Base-by-base conservation (phyloP, 1,139 yeast species). In the Nakaseomyces delphensis region DNA sequence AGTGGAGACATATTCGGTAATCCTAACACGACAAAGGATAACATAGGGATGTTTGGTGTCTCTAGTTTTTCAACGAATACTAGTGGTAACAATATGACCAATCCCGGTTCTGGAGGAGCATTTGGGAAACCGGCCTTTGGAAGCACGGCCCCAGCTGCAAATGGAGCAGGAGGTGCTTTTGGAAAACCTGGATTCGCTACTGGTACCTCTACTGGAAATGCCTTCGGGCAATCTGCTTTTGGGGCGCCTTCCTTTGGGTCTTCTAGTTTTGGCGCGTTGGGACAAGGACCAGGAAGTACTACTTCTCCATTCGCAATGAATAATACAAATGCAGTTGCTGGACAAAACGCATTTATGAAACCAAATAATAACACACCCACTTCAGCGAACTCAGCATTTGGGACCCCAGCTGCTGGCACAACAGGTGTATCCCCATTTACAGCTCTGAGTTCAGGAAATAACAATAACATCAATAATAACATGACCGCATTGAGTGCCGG, bases 121-220 rank as follows among this genome's bases (percentile, higher is more conserved):
- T 58, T 56, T 47, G 59, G 62, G 20, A 30, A 51, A 16, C 44
- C 54, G 16, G 24, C 28, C 11, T 40, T 40, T 27, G 42, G 35
- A 9, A 7, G 19, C 5, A 19, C 19, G 5, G 32, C 32, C 15
- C 5, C 19, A 1, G 3, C 19, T 13, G 20, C 36, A 4, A 19
- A 23, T 11, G 21, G 21, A 20, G 25, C 32, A n/a, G 28, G 56
- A n/a, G 48, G 62, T 10, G 46, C 55, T 7, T 57, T 55, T 51
- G 57, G 63, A 9, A 36, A 44, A 7, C 42, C 51, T 21, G 48
- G 48, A 13, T 53, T 52, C 37, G 51, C 48, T 1, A 11, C 28
- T 4, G 28, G 28, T 7, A 4, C 28, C 4, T n/a, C n/a, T 8
- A 13, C 28, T 10, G 28, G 28, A 9, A n/a, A n/a, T n/a, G n/a